Percentiles rank a stretch among this genome's conserved stretches.
Evolutionary conservation across 1,139 yeast species (phyloP).

Genomic region (Blastobotrys apis): DNA sequence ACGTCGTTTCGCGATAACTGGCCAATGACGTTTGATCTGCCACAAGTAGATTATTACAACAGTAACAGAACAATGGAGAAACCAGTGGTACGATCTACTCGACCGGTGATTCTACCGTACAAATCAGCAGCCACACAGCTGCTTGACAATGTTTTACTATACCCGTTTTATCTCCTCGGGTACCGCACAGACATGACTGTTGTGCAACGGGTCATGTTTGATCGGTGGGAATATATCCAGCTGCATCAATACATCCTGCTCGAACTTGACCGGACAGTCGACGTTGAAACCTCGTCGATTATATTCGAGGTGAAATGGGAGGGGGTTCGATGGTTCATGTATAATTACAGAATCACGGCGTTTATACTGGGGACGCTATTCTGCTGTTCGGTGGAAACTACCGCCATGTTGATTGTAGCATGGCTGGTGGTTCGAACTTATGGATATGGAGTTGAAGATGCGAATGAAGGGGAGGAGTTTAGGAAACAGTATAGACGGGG

Average conservation of each 20-base stretch:
- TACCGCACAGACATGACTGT: background rate
- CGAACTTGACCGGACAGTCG: constrained; percentile 28
- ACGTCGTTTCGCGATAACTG: background rate
- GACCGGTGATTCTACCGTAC: constrained; percentile 30
- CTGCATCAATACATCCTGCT: constrained; percentile 21
- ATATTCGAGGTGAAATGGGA: constrained; percentile 42
- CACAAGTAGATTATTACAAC: background rate
- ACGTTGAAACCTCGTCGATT: constrained; percentile 32
- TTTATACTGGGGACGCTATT: constrained; percentile 48
- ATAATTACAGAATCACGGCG: constrained; percentile 45
- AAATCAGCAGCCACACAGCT: constrained; percentile 27
- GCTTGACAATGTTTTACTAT: constrained; percentile 28
- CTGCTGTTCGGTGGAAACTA: constrained; percentile 45
- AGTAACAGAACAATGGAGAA: too few relatives aligned
- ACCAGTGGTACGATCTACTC: background rate
- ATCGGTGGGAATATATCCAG: background rate
- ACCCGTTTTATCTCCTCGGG: constrained; percentile 32
- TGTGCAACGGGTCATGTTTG: constrained; percentile 11
- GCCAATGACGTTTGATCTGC: background rate
- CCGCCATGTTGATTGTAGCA: constrained; percentile 24
- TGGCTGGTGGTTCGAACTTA: constrained; percentile 4
- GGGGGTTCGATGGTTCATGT: constrained; percentile 57
- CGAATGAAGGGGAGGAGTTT: too few relatives aligned
- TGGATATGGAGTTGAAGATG: background rate
- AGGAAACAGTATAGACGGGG: too few relatives aligned